phyloP scores from a whole-genome alignment of 192 early-diverging fungal species.

The Coemansia erecta region DNA sequence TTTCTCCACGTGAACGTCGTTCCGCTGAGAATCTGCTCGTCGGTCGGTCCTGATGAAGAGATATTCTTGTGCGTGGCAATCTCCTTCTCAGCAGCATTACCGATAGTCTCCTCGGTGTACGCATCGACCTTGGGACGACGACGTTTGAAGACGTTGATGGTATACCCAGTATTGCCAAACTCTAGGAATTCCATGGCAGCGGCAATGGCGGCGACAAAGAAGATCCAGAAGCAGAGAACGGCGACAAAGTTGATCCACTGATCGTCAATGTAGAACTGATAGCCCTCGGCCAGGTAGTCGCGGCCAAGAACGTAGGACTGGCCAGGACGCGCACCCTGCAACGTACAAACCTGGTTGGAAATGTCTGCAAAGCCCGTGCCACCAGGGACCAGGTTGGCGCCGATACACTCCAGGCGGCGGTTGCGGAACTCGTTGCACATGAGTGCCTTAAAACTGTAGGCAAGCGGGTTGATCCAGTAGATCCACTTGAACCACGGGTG shows the following conservation, averaged over 20 bases:
- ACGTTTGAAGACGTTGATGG: slow-evolving; percentile 55
- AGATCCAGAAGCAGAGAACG: slow-evolving; percentile 45
- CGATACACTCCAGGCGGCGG: slow-evolving; percentile 29
- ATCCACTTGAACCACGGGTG: slow-evolving; percentile 66
- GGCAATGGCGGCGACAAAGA: slow-evolving; percentile 37
- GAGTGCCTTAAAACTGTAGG: slow-evolving; percentile 65
- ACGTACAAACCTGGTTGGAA: slow-evolving; percentile 61
- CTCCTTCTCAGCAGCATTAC: slow-evolving; percentile 14
- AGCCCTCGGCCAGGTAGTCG: slow-evolving; percentile 58
- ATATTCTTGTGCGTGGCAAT: slow-evolving; percentile 9
- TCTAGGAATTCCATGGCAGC: slow-evolving; percentile 63
- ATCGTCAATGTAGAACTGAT: slow-evolving; percentile 57
- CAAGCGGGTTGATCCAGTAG: slow-evolving; percentile 67
- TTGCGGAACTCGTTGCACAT: slow-evolving; percentile 70
- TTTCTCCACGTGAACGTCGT: slow-evolving; percentile 68
- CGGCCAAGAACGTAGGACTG: slow-evolving; percentile 57
- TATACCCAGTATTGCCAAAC: slow-evolving; percentile 56
- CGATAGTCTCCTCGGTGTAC: slow-evolving; percentile 9
- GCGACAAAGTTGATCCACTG: slow-evolving; percentile 64
- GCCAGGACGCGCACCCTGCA: slow-evolving; percentile 60
- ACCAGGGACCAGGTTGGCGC: slow-evolving; percentile 47
- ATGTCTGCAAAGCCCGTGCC: slow-evolving; percentile 54
- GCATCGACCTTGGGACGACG: slow-evolving; percentile 25
- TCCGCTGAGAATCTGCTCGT: slow-evolving; percentile 53
- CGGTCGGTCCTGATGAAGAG: slow-evolving; percentile 24